phyloP scores from a whole-genome alignment of 257 asterid genomes.

The Przewalskia tangutica region DNA sequence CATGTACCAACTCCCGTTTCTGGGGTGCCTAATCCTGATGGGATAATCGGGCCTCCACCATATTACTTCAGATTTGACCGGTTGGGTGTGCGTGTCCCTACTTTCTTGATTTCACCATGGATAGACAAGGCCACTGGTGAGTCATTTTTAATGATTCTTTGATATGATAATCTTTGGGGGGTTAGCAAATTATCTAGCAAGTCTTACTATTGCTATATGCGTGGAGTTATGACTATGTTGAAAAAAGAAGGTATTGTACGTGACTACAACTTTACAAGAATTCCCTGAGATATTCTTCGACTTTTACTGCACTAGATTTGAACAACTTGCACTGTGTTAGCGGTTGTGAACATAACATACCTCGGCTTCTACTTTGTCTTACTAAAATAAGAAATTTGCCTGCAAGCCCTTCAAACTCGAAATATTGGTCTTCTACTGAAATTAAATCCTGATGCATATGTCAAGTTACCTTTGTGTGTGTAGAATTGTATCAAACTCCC shows the following conservation, averaged over 20 bases:
- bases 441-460: neutral
- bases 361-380: neutral
- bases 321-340: neutral
- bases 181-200: neutral
- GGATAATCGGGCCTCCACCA: conserved; percentile 88
- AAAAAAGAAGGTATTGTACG: neutral
- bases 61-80: conserved; percentile 68
- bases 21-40: conserved; percentile 97
- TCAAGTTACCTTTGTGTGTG: neutral
- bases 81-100: conserved; percentile 91
- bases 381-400: neutral
- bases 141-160: neutral
- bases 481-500: no score
- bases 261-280: neutral
- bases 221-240: neutral
- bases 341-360: neutral
- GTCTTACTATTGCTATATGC: neutral
- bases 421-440: neutral
- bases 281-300: neutral
- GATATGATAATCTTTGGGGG: neutral
- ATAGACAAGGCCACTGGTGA: conserved; percentile 80
- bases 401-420: neutral
- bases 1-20: conserved; percentile 87
- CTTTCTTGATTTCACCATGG: conserved; percentile 88
- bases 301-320: neutral